These are phyloP conservation scores for Climacium dendroides DNA, from an alignment of 225 moss, liverwort and hornwort genomes.

Conservation along the genomic window DNA sequence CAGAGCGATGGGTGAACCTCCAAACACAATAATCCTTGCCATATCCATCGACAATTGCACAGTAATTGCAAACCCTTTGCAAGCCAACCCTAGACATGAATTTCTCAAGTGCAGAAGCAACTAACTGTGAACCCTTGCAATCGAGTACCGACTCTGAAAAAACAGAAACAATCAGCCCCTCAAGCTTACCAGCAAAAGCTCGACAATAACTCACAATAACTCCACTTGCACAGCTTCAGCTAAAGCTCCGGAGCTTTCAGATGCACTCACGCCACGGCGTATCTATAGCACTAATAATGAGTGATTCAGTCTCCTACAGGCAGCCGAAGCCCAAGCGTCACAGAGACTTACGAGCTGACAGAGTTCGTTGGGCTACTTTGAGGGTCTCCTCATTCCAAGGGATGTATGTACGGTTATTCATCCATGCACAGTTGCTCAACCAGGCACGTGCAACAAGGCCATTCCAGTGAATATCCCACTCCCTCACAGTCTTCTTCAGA, in stretches of 20 bases:
- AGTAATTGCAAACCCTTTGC: neutral
- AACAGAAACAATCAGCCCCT: neutral
- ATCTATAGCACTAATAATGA: conserved; percentile 1
- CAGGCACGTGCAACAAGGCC: neutral
- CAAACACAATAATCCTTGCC: neutral
- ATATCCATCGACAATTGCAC: neutral
- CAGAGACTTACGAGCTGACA: neutral
- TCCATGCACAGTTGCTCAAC: neutral
- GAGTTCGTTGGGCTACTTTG: neutral
- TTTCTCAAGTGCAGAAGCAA: neutral
- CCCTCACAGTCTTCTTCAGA: neutral
- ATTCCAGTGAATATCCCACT: neutral
- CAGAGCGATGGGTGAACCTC: neutral
- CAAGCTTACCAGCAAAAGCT: neutral
- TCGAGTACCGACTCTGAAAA: neutral
- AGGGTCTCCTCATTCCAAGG: neutral
- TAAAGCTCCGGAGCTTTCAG: conserved; percentile 6
- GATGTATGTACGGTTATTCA: conserved; percentile 12
- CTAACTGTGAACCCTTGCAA: neutral
- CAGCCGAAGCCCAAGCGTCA: neutral
- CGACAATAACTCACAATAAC: neutral
- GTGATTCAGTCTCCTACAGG: neutral
- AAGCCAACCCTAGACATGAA: neutral
- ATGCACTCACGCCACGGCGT: neutral
- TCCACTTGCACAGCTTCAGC: conserved; percentile 6